Base-by-base conservation (phyloP, 1,284 basidiomycete genomes). In the Lentinula novae-zelandiae region DNA sequence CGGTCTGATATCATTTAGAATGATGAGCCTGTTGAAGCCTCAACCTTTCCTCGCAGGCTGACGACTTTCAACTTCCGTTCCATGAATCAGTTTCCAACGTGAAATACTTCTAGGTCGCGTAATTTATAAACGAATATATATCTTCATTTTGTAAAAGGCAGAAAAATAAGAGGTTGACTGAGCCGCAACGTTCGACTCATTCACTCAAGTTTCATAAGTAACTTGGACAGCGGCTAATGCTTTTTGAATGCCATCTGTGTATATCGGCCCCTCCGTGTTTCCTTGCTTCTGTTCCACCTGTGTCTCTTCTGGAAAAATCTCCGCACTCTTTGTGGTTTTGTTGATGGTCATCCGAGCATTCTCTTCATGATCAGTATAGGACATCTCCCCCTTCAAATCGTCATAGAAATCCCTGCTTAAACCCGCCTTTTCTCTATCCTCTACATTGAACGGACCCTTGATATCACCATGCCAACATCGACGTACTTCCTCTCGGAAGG, bases 361-460 rank as follows among this genome's bases (percentile, higher is more conserved):
- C 12, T 12, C 39, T 27, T 54, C 38, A 39, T 27, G 39, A n/a
- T 44, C 38, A 8, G 2, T 1, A 40, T 42, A 54, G 8, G 44
- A 74, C 73, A 80, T 75, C 67, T 90, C 87, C 1, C 92, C 92
- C 57, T 74, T 80, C 62, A 95, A 74, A 67, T 86, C 80, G 68
- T 88, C 84, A 70, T 92, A 92, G 67, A 88, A 93, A 33, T 84
- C 86, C 52, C 73, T 77, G 4, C 82, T 86, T 76, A 93, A 73
- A 12, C 90, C 90, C 5, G 93, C 93, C 69, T 82, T 87, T 67
- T 86, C 83, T 52, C 93, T 75, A 67, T 91, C 93, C 22, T 82
- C 82, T 0, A 80, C 81, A 72, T 95, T 95, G 73, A 95, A 95
- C 2, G 93, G 93, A 0, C 92, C 92, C 69, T 92, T 93, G 49